Conservation (phyloP, 2,329 filamentous ascomycete genomes). For the Aspergillus piperis region DNA sequence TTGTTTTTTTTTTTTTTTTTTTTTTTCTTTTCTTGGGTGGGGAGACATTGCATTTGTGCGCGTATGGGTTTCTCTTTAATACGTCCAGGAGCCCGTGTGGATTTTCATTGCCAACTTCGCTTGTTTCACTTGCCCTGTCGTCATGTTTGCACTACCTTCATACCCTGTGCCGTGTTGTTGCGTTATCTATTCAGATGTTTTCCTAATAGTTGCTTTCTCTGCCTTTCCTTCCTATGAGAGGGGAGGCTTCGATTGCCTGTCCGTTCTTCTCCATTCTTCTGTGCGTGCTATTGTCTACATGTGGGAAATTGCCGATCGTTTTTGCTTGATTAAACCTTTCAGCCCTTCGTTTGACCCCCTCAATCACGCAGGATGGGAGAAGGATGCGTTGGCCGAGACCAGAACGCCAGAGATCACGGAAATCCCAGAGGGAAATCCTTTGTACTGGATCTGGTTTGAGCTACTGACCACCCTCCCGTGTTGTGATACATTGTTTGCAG, state of each 20-base stretch:
- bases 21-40: slow-evolving; percentile 27
- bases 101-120: slow-evolving; percentile 16
- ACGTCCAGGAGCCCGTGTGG: slow-evolving; percentile 18
- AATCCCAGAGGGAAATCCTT: slow-evolving; percentile 1
- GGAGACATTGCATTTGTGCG: slow-evolving; percentile 33
- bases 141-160: slow-evolving; percentile 31
- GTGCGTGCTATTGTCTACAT: slow-evolving; percentile 9
- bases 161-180: slow-evolving; percentile 35
- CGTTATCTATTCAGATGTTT: slow-evolving; percentile 17
- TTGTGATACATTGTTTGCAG: slow-evolving; percentile 12
- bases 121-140: slow-evolving; percentile 17
- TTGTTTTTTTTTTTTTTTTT: slow-evolving; percentile 19
- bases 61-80: slow-evolving; percentile 15
- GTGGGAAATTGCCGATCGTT: slow-evolving; percentile 15
- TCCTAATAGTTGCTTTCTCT: slow-evolving; percentile 12
- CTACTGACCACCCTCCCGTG: slow-evolving; percentile 1
- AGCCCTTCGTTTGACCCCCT: neutral
- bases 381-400: neutral
- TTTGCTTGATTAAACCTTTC: neutral
- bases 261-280: slow-evolving; percentile 17
- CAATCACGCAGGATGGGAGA: neutral
- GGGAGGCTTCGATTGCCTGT: slow-evolving; percentile 12
- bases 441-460: slow-evolving; percentile 2
- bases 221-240: slow-evolving; percentile 9
- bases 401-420: neutral